Base-by-base conservation (phyloP, 2,329 filamentous ascomycete genomes). In the Aspergillus pseudoglaucus region DNA sequence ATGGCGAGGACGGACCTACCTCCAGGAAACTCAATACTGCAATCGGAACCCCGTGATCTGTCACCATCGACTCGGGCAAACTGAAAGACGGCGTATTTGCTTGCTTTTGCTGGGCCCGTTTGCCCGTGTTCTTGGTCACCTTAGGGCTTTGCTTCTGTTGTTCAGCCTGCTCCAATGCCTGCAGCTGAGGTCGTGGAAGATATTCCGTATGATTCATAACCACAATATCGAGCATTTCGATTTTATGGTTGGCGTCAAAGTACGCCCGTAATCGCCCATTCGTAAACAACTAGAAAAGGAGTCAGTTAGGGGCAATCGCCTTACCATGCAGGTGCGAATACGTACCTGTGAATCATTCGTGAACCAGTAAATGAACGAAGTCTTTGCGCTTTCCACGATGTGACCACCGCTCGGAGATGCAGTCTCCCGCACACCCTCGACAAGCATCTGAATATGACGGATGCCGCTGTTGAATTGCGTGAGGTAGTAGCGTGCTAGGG, bases 351-450 rank as follows among this genome's bases (percentile, higher is more conserved):
- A 87, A 45, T 85, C 86, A 53, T 86, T 88, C 45, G 87, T 82
- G 61, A 91, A 96, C 81, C 88, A 94, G 64, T 95, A 94, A 4
- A 93, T 85, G 48, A 97, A 81, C 60, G 83, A 93, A 22, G 89
- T 83, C 59, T 83, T 87, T 20, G 74, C 73, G 61, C 88, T 89
- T 57, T 88, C 85, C 18, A 96, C 84, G 57, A 84, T 84, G 59
- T 87, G 83, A 41, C 81, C 82, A 42, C 84, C 82, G 48, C 79
- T 80, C 1, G 78, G 75, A 32, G 87, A 66, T 40, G 74, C 70
- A 33, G 70, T 75, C 56, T 85, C 81, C 23, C 70, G 73, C 14
- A 79, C 72, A 33, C 82, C 84, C 58, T 95, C 90, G 59, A 95
- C 79, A 18, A 90, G 82, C 63, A 97, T 79, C 65, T 95, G 89